Base-by-base conservation (phyloP, 2,329 filamentous ascomycete genomes). In the Fusarium tupiense region DNA sequence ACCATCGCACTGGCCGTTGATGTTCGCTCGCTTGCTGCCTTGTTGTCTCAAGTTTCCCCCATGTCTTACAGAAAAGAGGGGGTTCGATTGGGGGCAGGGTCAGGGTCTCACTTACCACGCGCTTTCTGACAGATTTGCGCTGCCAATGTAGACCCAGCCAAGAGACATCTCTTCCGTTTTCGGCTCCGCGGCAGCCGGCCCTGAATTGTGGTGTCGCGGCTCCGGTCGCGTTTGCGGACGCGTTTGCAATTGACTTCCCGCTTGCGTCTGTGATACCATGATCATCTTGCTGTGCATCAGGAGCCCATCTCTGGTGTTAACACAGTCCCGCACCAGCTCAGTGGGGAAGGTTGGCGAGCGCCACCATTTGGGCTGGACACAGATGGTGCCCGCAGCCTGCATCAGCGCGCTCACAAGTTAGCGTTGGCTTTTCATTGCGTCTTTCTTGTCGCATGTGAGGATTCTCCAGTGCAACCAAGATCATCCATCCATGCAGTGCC, bases 121-220 rank as follows among this genome's bases (percentile, higher is more conserved):
- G 80, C 93, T 95, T 82, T 98, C 95, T 0, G 95, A 97, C 35
- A 98, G 84, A 83, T 99, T 99, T 13, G 94, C 94, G 77, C 94
- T 97, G 22, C 96, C 96, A 43, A 98, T 84, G 79, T 98, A 98
- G 5, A 89, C 92, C 92, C 94, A 98, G 9, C 91, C 91, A 66
- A 71, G 64, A 59, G 78, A 76, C 41, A 43, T 68, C 35, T 69
- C 47, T 73, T 67, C 72, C 64, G 74, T 60, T 67, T 77, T 74
- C 67, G 68, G 70, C 46, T 67, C 64, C 61, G 76, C 71, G 61
- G 54, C 31, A 56, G 62, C 61, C 56, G 69, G 59, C 47, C 58
- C 57, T 57, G 54, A 46, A 17, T 65, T 62, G 59, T 67, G 69
- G 43, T 56, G 53, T 58, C 68, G 56, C 62, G 67, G 71, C 50